Evolutionary conservation across 2,329 filamentous ascomycete genomes (phyloP).

Genomic region (Colletotrichum acutatum): DNA sequence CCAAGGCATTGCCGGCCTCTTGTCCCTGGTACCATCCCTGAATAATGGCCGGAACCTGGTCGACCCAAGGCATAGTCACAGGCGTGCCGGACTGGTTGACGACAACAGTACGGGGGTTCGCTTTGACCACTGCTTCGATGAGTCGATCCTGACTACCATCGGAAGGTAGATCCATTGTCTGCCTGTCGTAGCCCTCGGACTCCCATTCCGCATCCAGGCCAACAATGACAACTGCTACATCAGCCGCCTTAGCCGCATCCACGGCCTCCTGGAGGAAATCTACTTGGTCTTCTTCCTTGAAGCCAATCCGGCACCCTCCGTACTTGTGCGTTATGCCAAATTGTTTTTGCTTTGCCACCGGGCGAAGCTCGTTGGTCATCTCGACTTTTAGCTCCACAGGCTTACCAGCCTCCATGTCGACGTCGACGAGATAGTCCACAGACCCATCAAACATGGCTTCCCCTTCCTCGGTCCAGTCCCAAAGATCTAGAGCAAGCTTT

Average conservation of each 20-base stretch:
- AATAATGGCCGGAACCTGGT: constrained; percentile 72
- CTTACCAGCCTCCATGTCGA: constrained; percentile 68
- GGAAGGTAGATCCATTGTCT: constrained; percentile 76
- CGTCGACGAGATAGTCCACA: constrained; percentile 70
- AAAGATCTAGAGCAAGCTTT: constrained; percentile 70
- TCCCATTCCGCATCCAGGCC: constrained; percentile 81
- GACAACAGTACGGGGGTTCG: constrained; percentile 74
- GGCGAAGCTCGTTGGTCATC: constrained; percentile 74
- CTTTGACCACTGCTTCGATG: constrained; percentile 69
- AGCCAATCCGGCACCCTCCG: constrained; percentile 77
- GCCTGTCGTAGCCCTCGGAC: constrained; percentile 78
- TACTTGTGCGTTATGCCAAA: constrained; percentile 72
- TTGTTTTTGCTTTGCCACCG: constrained; percentile 67
- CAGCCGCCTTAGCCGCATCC: constrained; percentile 68
- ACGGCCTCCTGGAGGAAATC: constrained; percentile 74
- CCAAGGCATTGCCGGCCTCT: constrained; percentile 76
- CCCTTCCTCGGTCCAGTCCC: constrained; percentile 76
- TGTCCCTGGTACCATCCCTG: constrained; percentile 83
- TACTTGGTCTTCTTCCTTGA: constrained; percentile 72
- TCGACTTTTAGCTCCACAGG: constrained; percentile 71
- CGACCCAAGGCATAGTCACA: constrained; percentile 76
- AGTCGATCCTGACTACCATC: constrained; percentile 70
- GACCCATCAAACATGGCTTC: constrained; percentile 79
- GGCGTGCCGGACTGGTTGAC: constrained; percentile 78
- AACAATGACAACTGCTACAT: constrained; percentile 75